A percentile compares a stretch with the other conserved stretches of the same genome.
These are phyloP conservation scores for Mucor piriformis DNA, from an alignment of 371 early-diverging fungal genomes.

Conservation along the genomic window DNA sequence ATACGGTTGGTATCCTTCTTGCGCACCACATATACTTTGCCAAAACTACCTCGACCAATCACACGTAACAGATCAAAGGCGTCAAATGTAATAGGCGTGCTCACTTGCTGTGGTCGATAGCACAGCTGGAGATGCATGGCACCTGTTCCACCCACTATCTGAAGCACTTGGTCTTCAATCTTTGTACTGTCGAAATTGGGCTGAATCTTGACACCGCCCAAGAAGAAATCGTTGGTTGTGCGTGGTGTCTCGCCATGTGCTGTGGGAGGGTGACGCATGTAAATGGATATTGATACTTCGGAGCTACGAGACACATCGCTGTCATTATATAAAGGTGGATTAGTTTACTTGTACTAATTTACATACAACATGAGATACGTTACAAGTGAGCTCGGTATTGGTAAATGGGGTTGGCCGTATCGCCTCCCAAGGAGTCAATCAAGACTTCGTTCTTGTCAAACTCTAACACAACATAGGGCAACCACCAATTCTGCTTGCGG, in stretches of 20 bases:
- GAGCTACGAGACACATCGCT: constrained; percentile 89
- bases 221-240: constrained; percentile 62
- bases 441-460: constrained; percentile 94
- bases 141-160: constrained; percentile 60
- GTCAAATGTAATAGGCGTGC: constrained; percentile 74
- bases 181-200: constrained; percentile 67
- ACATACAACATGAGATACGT: constrained; percentile 23
- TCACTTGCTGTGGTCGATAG: constrained; percentile 67
- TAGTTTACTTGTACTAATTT: background rate
- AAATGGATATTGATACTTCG: constrained; percentile 83
- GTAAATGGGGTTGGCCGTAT: constrained; percentile 77
- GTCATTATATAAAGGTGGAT: constrained; percentile 11
- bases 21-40: constrained; percentile 96
- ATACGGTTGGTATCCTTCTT: constrained; percentile 93
- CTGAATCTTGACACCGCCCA: constrained; percentile 69
- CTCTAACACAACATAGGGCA: constrained; percentile 89
- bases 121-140: constrained; percentile 71
- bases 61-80: constrained; percentile 95
- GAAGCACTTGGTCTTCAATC: constrained; percentile 36
- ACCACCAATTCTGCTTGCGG: constrained; percentile 75
- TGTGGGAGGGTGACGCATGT: constrained; percentile 70
- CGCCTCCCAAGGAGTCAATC: constrained; percentile 79
- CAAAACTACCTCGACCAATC: constrained; percentile 96
- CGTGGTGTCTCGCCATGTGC: constrained; percentile 26
- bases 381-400: constrained; percentile 89